These are phyloP conservation scores for Daldinia decipiens DNA, from an alignment of 495 filamentous ascomycete genomes.

Conservation along the genomic window DNA sequence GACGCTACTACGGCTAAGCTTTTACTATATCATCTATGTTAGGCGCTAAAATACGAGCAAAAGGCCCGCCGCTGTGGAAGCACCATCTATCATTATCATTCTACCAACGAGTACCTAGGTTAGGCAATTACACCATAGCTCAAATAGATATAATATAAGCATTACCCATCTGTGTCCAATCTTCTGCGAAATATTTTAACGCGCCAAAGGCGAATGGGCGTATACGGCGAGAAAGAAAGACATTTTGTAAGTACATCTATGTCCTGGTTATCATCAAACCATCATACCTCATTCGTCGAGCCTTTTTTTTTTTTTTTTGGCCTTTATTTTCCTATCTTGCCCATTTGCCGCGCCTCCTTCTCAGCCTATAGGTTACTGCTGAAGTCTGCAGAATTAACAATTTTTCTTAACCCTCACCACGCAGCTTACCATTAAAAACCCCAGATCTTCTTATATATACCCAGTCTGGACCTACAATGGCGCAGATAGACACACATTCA, in stretches of 20 bases:
- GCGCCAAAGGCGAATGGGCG: constrained; percentile 7
- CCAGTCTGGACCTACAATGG: neutral
- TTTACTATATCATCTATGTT: constrained; percentile 3
- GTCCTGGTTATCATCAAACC: constrained; percentile 17
- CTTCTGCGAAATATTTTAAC: constrained; percentile 15
- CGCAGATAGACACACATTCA: neutral
- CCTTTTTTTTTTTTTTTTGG: constrained; percentile 8
- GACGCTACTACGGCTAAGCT: constrained; percentile 19
- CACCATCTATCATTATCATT: constrained; percentile 7
- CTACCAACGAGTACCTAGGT: constrained; percentile 7
- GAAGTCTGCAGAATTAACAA: constrained; percentile 1
- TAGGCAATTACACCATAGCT: constrained; percentile 8
- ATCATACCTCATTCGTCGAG: constrained; percentile 6
- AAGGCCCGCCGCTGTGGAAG: constrained; percentile 10
- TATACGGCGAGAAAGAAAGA: constrained; percentile 12
- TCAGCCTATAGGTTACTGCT: neutral
- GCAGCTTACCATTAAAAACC: constrained; percentile 8
- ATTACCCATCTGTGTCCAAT: constrained; percentile 20
- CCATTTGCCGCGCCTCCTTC: constrained; percentile 4
- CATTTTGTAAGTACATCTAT: constrained; percentile 34
- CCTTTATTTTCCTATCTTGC: constrained; percentile 7
- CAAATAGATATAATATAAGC: constrained; percentile 25
- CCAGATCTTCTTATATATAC: neutral
- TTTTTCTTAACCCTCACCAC: neutral
- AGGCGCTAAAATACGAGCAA: constrained; percentile 7